These are phyloP conservation scores for Coemansia sp. DNA, from an alignment of 192 early-diverging fungal species.

Conservation along the genomic window DNA sequence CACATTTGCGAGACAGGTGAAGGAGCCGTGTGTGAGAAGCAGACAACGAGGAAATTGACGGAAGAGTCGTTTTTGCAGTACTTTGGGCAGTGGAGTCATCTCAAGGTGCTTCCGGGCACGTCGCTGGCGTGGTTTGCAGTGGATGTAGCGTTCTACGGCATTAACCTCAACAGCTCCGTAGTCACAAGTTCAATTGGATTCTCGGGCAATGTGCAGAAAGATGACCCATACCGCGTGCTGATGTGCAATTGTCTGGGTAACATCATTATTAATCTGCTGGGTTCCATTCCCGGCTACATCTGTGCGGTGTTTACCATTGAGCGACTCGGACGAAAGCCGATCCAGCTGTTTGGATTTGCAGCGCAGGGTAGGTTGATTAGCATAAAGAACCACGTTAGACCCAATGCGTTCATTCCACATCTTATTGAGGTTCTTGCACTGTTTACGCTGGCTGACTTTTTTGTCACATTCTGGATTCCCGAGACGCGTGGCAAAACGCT, in stretches of 20 bases:
- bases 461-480: conserved; percentile 45
- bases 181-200: conserved; percentile 69
- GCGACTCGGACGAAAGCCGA: conserved; percentile 79
- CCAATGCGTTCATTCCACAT: conserved; percentile 26
- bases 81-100: conserved; percentile 78
- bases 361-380: conserved; percentile 67
- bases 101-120: conserved; percentile 72
- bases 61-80: conserved; percentile 60
- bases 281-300: conserved; percentile 70
- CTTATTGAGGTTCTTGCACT: conserved; percentile 57
- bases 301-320: conserved; percentile 86
- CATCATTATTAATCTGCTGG: no score
- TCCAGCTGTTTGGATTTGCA: conserved; percentile 85
- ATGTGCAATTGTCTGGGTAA: conserved; percentile 75
- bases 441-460: conserved; percentile 71
- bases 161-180: conserved; percentile 74
- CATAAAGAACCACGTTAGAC: conserved; percentile 70
- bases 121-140: conserved; percentile 72
- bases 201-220: conserved; percentile 14
- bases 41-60: background rate
- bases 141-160: conserved; percentile 77
- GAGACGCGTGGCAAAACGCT: conserved; percentile 42
- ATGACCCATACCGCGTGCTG: conserved; percentile 34
- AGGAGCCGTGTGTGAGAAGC: no score
- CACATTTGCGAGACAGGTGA: background rate